These are phyloP conservation scores for Boletus barrowsii DNA, from an alignment of 768 basidiomycete species.

Conservation along the genomic window DNA sequence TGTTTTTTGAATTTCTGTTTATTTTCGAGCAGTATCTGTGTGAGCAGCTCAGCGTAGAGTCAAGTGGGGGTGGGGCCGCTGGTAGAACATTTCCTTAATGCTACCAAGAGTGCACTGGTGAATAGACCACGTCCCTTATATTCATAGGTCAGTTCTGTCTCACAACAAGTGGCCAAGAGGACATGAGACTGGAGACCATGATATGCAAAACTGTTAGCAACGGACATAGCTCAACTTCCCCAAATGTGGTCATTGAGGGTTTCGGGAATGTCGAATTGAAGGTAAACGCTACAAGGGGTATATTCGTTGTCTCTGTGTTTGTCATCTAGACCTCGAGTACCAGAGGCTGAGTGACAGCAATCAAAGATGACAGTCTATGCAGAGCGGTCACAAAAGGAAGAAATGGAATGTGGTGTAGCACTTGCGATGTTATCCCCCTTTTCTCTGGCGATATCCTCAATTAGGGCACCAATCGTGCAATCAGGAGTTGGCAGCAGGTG, in stretches of 20 bases:
- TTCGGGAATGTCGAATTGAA: constrained; percentile 2
- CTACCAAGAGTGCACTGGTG: constrained; percentile 20
- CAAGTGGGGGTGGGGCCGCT: constrained; percentile 27
- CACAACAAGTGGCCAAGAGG: constrained; percentile 42
- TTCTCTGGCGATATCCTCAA: constrained; percentile 36
- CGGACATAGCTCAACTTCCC: constrained; percentile 7
- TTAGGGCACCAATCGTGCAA: constrained; percentile 36
- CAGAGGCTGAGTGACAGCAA: constrained; percentile 43
- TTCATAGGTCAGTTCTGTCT: constrained; percentile 33
- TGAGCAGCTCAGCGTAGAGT: constrained; percentile 24
- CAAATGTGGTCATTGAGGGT: constrained; percentile 29
- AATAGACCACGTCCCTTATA: constrained; percentile 22
- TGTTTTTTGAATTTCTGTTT: not conserved
- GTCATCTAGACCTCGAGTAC: constrained; percentile 23
- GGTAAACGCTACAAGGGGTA: constrained; percentile 1
- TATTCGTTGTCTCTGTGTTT: not conserved
- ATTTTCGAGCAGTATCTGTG: constrained; percentile 10
- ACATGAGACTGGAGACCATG: constrained; percentile 37
- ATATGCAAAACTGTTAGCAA: constrained; percentile 16
- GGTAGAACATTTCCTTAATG: constrained; percentile 2
- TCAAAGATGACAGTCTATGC: constrained; percentile 45
- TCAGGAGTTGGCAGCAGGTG: constrained; percentile 36
- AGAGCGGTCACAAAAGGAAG: not conserved
- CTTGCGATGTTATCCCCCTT: constrained; percentile 46
- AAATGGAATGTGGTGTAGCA: constrained; percentile 8